These are phyloP conservation scores for Melianthus villosus DNA, from an alignment of 441 rosid genomes.

Conservation along the genomic window DNA sequence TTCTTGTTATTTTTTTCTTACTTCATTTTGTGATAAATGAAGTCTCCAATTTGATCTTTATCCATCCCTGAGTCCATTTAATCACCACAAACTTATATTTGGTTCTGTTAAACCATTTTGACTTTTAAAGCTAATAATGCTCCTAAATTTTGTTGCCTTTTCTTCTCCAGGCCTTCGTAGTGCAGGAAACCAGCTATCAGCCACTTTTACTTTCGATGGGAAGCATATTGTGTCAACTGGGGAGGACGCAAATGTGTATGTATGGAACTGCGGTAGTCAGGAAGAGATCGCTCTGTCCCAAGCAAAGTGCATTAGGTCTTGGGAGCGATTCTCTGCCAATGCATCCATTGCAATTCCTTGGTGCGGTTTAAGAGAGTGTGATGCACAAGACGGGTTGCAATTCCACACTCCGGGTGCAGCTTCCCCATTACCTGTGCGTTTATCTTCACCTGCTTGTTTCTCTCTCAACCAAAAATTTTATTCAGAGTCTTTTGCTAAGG, in stretches of 20 bases:
- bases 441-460: conserved; percentile 27
- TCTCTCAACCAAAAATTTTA: conserved; percentile 41
- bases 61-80: neutral
- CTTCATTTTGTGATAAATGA: neutral
- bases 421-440: conserved; percentile 16
- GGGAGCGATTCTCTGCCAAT: conserved; percentile 56
- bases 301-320: conserved; percentile 35
- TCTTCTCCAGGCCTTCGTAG: conserved; percentile 27
- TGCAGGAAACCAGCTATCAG: conserved; percentile 47
- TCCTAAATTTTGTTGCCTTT: conserved; percentile 3
- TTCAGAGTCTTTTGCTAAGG: conserved; percentile 60
- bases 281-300: conserved; percentile 20
- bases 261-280: conserved; percentile 47
- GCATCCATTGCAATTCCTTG: conserved; percentile 75
- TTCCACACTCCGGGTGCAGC: conserved; percentile 11
- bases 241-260: conserved; percentile 60
- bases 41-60: neutral
- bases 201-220: conserved; percentile 62
- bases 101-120: neutral
- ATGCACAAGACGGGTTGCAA: conserved; percentile 14
- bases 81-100: neutral
- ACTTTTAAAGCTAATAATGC: neutral
- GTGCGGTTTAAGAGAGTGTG: conserved; percentile 38
- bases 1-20: neutral
- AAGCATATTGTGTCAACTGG: conserved; percentile 78